Base-by-base conservation (phyloP, 2,329 filamentous ascomycete genomes). In the Exophiala oligosperma region DNA sequence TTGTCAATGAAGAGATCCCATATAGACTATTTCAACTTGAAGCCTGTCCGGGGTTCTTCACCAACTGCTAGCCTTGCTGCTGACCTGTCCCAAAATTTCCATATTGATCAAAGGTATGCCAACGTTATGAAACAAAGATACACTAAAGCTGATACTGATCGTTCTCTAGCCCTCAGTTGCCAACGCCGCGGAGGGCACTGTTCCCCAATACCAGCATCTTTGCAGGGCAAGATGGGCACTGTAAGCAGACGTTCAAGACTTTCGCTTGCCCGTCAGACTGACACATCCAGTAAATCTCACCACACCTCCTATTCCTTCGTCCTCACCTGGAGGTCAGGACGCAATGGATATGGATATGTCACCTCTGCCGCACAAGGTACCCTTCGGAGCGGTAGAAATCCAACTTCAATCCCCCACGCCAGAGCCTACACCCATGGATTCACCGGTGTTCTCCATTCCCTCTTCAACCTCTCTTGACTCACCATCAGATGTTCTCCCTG, bases 31-130 rank as follows among this genome's bases (percentile, higher is more conserved):
- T 96, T 97, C 78, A 87, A 82, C 68, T 75, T 89, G 68, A 92
- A 90, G 71, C 83, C 88, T 52, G 80, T 91, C 69, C 85, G 86
- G 66, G 91, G 91, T 49, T 96, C 92, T 21, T 99, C 94, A 56
- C 94, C 94, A 4, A 92, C 92, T 37, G 87, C 91, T 52, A 96
- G 91, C 70, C 79, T 99, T 67, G 93, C 92, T 43, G 92, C 92
- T 62, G 94, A 99, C 76, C 82, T 97, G 68, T 97, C 92, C 58
- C 92, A 96, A 72, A 99, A 97, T 79, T 96, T 97, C 73, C 90
- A 93, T 72, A 90, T 97, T 73, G 92, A 97, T 75, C 91, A 89
- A 71, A 97, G 92, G 93, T 97, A 80, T 67, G 62, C 62, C 63
- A 54, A 66, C 24, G 21, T 37, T 50, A 38, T 57, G 60, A 23